Conservation (phyloP, 345 rosid species). For the Citrus trifoliata region DNA sequence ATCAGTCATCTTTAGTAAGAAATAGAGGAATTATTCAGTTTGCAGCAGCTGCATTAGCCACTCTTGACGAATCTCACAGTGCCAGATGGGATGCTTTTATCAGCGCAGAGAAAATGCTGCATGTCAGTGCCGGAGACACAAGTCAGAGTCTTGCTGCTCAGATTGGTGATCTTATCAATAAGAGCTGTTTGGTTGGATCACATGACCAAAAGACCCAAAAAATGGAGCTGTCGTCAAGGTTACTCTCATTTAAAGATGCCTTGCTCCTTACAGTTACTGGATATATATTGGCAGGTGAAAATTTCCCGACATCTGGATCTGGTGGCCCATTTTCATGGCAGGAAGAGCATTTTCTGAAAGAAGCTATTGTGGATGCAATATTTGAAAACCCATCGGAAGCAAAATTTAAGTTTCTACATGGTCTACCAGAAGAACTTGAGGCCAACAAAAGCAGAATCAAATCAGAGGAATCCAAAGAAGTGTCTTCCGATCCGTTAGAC, state of each 20-base stretch:
- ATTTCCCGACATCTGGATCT: conserved; percentile 92
- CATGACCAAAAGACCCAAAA: conserved; percentile 40
- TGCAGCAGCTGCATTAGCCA: conserved; percentile 61
- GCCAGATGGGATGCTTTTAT: conserved; percentile 82
- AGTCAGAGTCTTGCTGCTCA: conserved; percentile 94
- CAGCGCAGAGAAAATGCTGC: conserved; percentile 88
- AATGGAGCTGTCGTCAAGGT: conserved; percentile 38
- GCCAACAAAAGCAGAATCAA: conserved; percentile 44
- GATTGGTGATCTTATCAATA: conserved; percentile 80
- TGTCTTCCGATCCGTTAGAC: conserved; percentile 40
- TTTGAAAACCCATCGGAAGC: conserved; percentile 68
- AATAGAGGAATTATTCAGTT: conserved; percentile 87
- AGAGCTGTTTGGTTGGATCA: conserved; percentile 54
- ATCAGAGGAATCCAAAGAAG: conserved; percentile 43
- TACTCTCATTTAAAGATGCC: conserved; percentile 72
- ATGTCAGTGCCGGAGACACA: conserved; percentile 83
- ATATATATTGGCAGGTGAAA: conserved; percentile 90
- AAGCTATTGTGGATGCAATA: conserved; percentile 75
- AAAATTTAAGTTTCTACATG: conserved; percentile 69
- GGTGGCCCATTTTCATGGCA: conserved; percentile 96
- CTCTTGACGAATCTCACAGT: conserved; percentile 65
- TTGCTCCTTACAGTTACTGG: conserved; percentile 72
- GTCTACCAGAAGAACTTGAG: conserved; percentile 69
- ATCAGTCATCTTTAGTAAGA: conserved; percentile 56
- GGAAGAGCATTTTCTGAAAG: conserved; percentile 91